These are phyloP conservation scores for Vitis hybrid DNA, from an alignment of 177 flowering plant genomes.

Conservation along the genomic window DNA sequence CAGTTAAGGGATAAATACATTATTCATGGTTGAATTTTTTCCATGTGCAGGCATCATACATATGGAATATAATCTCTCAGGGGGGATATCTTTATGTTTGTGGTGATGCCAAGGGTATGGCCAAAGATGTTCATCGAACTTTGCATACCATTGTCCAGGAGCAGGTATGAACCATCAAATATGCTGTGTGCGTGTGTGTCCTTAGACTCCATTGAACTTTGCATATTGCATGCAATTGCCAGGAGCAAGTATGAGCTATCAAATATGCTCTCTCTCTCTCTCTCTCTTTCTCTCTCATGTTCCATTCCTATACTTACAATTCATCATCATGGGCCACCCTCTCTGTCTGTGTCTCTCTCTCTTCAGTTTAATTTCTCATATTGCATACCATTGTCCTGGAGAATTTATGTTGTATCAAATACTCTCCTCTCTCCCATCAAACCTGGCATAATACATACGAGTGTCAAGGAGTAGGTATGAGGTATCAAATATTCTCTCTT, in stretches of 20 bases:
- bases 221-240: neutral
- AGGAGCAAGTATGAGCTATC: neutral
- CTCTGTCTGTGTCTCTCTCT: no score
- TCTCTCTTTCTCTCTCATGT: neutral
- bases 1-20: neutral
- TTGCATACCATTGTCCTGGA: no score
- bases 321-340: no score
- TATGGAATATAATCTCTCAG: conserved; percentile 64
- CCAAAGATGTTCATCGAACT: conserved; percentile 84
- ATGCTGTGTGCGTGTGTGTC: no score
- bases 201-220: neutral
- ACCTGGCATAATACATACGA: no score
- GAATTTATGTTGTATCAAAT: no score
- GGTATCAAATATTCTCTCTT: no score
- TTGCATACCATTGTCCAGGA: conserved; percentile 74
- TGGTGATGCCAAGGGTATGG: conserved; percentile 98
- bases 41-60: conserved; percentile 49
- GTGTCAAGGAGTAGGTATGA: no score
- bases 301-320: neutral
- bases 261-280: neutral
- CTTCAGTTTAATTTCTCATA: no score
- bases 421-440: no score
- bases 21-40: neutral
- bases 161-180: conserved; percentile 43
- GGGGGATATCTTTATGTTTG: conserved; percentile 80